phyloP scores from a whole-genome alignment of 2,329 filamentous ascomycete species.

The Neofusicoccum parvum region DNA sequence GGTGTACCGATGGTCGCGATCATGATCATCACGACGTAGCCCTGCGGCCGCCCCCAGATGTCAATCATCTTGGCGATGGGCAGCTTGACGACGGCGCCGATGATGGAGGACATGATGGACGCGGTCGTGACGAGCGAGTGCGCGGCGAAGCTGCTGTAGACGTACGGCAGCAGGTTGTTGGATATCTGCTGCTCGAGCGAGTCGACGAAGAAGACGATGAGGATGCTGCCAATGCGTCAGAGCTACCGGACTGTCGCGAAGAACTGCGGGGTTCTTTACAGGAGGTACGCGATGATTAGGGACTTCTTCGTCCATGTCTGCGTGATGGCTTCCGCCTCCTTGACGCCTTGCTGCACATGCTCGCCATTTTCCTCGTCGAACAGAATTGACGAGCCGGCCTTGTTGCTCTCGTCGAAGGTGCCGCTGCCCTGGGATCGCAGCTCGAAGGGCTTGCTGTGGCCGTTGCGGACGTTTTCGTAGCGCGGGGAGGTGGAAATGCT shows the following conservation, averaged over 20 bases:
- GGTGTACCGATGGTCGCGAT: slow-evolving; percentile 50
- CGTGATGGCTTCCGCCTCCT: slow-evolving; percentile 6
- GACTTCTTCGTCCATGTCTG: neutral
- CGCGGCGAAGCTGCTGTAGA: slow-evolving; percentile 52
- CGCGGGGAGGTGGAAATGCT: neutral
- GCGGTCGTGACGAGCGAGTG: slow-evolving; percentile 60
- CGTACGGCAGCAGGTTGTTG: slow-evolving; percentile 37
- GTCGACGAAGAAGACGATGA: slow-evolving; percentile 49
- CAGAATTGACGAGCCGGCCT: slow-evolving; percentile 7
- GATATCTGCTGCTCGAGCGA: slow-evolving; percentile 41
- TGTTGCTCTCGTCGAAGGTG: neutral
- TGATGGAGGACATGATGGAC: slow-evolving; percentile 56
- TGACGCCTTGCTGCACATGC: neutral
- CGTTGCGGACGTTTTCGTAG: neutral
- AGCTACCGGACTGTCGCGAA: no score
- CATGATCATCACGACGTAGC: slow-evolving; percentile 57
- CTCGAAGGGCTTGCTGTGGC: neutral
- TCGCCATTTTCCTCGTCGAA: neutral
- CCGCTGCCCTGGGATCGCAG: neutral
- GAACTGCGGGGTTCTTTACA: neutral
- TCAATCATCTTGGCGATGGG: slow-evolving; percentile 69
- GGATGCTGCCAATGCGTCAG: slow-evolving; percentile 33
- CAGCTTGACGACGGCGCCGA: slow-evolving; percentile 64
- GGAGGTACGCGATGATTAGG: neutral
- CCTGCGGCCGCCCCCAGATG: slow-evolving; percentile 67